Base-by-base conservation (phyloP, 1,284 basidiomycete species). In the Microbotryum violaceum region DNA sequence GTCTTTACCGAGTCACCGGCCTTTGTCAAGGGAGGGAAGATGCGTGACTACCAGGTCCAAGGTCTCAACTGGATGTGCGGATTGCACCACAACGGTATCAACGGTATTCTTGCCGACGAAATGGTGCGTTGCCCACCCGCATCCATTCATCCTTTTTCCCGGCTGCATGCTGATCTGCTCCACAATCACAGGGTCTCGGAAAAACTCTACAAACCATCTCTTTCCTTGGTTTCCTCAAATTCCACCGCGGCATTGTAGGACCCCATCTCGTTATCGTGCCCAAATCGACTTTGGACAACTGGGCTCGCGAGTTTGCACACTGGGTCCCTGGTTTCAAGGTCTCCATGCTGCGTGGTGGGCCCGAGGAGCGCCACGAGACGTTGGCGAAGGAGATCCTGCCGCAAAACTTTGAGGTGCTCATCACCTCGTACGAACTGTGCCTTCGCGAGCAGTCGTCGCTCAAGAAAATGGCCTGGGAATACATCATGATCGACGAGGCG, bases 161-260 rank as follows among this genome's bases (percentile, higher is more conserved):
- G 49, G 46, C 54, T 54, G 47, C 44, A 9, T 42, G 62, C 20
- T n/a, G 16, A 21, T 45, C 44, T 57, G 20, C 60, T 71, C 50
- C 65, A 66, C 54, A 67, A 66, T 61, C 60, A 6, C 73, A 93
- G 91, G 94, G 94, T 77, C 85, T 98, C 42, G 94, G 96, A 45
- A 98, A 98, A 82, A 98, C 94, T 0, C 80, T 97, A 0, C 94
- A 99, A 79, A 98, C 93, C 0, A 96, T 98, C 71, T 88, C 94
- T 0, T 99, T 98, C 82, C 84, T 99, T 31, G 85, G 91, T 1
- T 98, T 96, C 75, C 86, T 98, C 66, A 89, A 88, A 72, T 87
- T 92, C 75, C 86, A 91, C 76, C 83, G 82, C 44, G 81, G 83
- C 66, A 87, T 83, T 57, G 70, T 77, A 20, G 92, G 94, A 1